These are phyloP conservation scores for Aspergillus sojae DNA, from an alignment of 2,329 filamentous ascomycete genomes.

Conservation along the genomic window DNA sequence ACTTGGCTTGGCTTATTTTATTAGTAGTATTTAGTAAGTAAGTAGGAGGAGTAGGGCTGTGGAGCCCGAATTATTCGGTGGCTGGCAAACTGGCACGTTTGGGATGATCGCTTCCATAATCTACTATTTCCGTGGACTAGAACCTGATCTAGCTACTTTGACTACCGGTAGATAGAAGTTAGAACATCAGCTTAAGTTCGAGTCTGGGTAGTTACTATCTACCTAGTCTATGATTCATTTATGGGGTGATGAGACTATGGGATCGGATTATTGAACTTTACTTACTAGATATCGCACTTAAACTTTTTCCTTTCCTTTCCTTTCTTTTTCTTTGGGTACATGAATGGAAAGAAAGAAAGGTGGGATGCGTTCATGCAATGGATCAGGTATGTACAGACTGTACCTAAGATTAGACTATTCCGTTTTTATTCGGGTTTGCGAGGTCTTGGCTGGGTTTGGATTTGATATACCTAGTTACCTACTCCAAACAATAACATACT, in stretches of 20 bases:
- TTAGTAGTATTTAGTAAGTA: background rate
- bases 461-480: too few species aligned
- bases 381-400: background rate
- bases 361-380: background rate
- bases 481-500: too few species aligned
- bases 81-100: constrained; percentile 1
- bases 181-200: too few species aligned
- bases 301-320: background rate
- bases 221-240: background rate
- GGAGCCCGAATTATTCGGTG: background rate
- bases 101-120: background rate
- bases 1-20: background rate
- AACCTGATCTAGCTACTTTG: too few species aligned
- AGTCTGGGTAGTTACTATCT: too few species aligned
- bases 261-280: too few species aligned
- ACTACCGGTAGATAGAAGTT: too few species aligned
- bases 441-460: background rate
- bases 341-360: background rate
- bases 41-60: background rate
- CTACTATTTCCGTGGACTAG: background rate
- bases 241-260: background rate
- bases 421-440: background rate
- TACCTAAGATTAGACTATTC: background rate
- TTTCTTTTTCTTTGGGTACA: background rate
- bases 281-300: background rate